Evolutionary conservation across 1,139 yeast genomes (phyloP), one percentile per base, ranked within the genome.

Genomic region (Candida sojae): DNA sequence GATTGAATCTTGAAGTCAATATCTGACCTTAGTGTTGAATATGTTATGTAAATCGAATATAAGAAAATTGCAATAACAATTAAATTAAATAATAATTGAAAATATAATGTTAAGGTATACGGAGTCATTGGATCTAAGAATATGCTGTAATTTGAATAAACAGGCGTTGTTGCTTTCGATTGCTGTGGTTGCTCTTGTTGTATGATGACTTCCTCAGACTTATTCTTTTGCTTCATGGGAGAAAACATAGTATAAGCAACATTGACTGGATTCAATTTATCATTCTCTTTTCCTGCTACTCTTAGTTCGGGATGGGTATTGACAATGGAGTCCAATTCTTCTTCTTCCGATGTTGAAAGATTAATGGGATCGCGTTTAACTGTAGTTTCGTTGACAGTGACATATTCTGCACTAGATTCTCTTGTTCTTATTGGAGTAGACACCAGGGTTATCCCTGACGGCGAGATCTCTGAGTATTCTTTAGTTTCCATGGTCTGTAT

Each of bases 21-120:
- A 64, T 93, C 99, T 8, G 82, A 72, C 42, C 81, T 75, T 6
- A 92, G 77, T 1, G 93, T 81, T 12, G 75, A 68, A 13, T 86
- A 72, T 55, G 88, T 76, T 1, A 83, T 64, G 54, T 73, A 72
- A 1, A 86, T 68, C 44, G 86, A 71, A 54, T 81, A 82, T 11
- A 85, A 60, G 12, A 88, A 63, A 2, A 83, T 68, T 2, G 80
- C 64, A 30, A 86, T 74, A 37, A 92, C 73, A 5, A 83, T 59
- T 1, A 83, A 63, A 60, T 92, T 91, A 60, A 88, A 75, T 1
- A 80, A 48, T 6, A 90, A 73, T 63, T 91, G 97, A 33, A 89
- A 67, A 54, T 90, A 86, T 34, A 90, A 67, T 29, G 91, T 82
- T 9, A 89, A 63, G 25, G 87, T 79, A 56, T 83, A 84, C 0